A percentile compares a stretch with the other conserved stretches of the same genome.
phyloP scores from a whole-genome alignment of 1,284 basidiomycete species.

The Takashimella koratensis region DNA sequence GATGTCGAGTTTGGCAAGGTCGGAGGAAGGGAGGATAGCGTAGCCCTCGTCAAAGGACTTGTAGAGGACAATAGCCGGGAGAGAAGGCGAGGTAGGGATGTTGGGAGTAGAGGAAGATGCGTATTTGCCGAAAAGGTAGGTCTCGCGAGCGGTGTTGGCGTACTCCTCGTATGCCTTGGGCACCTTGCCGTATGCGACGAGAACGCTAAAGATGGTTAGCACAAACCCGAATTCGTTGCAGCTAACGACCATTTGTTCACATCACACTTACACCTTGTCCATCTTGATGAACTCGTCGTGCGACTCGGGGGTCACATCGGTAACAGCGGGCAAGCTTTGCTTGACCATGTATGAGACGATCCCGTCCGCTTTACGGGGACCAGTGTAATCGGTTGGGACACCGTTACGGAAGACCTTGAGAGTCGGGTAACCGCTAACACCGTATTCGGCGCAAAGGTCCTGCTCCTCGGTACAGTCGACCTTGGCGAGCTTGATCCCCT shows the following conservation, averaged over 20 bases:
- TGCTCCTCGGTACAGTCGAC: constrained; percentile 90
- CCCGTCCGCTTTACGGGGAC: constrained; percentile 90
- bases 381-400: constrained; percentile 70
- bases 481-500: constrained; percentile 87
- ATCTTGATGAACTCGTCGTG: constrained; percentile 81
- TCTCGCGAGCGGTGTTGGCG: constrained; percentile 85
- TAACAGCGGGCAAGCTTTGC: constrained; percentile 95
- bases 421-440: constrained; percentile 66
- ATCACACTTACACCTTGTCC: constrained; percentile 65
- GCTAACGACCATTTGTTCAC: neutral
- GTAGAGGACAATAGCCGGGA: constrained; percentile 87
- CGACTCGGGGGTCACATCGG: constrained; percentile 68
- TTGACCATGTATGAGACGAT: constrained; percentile 98
- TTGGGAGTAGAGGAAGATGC: constrained; percentile 67
- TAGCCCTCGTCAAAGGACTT: constrained; percentile 86
- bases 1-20: constrained; percentile 56
- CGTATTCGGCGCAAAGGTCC: constrained; percentile 78
- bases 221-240: too few relatives aligned
- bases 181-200: constrained; percentile 74
- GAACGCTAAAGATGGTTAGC: constrained; percentile 57
- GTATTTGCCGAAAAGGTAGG: constrained; percentile 85
- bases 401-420: constrained; percentile 88
- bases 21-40: constrained; percentile 63
- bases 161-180: constrained; percentile 70
- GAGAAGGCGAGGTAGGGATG: constrained; percentile 63